Evolutionary conservation across 2,329 filamentous ascomycete species (phyloP).

Genomic region (Fusarium paranaense): DNA sequence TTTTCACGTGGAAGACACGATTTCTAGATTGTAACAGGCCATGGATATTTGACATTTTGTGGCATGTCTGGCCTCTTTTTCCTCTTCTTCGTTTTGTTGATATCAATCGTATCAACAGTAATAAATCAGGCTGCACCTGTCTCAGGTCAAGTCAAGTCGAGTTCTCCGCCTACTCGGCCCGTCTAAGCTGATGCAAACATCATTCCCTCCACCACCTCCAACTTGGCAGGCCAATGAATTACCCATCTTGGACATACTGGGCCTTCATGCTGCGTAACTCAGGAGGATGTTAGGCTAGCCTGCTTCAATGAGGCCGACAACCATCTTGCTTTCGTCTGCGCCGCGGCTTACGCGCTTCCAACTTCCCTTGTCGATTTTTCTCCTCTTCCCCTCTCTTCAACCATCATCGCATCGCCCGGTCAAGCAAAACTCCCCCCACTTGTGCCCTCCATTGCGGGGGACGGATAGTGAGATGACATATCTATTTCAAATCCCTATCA

Average conservation of each 20-base stretch:
- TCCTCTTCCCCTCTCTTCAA: not conserved
- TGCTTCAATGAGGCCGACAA: not conserved
- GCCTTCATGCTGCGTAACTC: not conserved
- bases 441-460: not conserved
- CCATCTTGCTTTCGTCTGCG: not conserved
- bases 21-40: not conserved
- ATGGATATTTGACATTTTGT: not conserved
- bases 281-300: not conserved
- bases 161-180: not conserved
- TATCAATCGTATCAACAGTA: not conserved
- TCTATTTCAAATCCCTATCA: constrained; percentile 2
- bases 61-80: not conserved
- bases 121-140: not conserved
- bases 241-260: not conserved
- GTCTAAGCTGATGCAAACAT: not conserved
- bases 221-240: not conserved
- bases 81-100: not conserved
- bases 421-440: not conserved
- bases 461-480: not conserved
- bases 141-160: not conserved
- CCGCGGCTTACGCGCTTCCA: constrained; percentile 39
- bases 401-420: not conserved
- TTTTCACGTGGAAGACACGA: constrained; percentile 4
- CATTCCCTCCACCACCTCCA: not conserved
- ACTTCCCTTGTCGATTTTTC: not conserved